These are phyloP conservation scores for Neurospora discreta DNA, from an alignment of 495 filamentous ascomycete species.

Conservation along the genomic window DNA sequence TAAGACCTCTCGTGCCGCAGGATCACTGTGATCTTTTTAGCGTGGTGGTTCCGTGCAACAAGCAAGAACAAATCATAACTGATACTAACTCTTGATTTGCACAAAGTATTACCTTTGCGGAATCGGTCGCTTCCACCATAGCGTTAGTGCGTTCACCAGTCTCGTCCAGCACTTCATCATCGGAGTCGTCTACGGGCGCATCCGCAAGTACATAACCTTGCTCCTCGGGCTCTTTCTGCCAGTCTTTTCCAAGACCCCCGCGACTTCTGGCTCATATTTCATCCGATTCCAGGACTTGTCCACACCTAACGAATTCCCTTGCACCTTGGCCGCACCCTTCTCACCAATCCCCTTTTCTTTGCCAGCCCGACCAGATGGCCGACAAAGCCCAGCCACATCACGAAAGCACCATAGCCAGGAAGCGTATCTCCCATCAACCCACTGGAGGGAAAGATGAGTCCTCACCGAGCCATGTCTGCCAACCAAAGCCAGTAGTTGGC, in stretches of 20 bases:
- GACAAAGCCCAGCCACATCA: background rate
- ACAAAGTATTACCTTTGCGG: background rate
- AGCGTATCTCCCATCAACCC: background rate
- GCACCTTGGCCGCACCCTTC: background rate
- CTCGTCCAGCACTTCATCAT: background rate
- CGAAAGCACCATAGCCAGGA: background rate
- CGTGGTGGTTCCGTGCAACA: background rate
- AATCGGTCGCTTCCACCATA: background rate
- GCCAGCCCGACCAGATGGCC: background rate
- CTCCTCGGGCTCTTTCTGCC: background rate
- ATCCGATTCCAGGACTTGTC: background rate
- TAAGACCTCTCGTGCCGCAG: background rate
- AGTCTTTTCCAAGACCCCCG: background rate
- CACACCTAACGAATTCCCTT: background rate
- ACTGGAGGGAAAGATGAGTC: background rate
- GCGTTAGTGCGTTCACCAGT: background rate
- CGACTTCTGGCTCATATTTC: background rate
- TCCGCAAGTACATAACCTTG: background rate
- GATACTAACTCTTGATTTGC: background rate
- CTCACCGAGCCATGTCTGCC: background rate
- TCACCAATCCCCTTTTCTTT: background rate
- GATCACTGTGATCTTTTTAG: background rate
- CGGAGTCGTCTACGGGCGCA: background rate
- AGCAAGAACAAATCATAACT: background rate
- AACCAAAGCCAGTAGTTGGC: background rate